Evolutionary conservation across 2,329 filamentous ascomycete species (phyloP).

Genomic region (Cladosporium sphaerospermum): DNA sequence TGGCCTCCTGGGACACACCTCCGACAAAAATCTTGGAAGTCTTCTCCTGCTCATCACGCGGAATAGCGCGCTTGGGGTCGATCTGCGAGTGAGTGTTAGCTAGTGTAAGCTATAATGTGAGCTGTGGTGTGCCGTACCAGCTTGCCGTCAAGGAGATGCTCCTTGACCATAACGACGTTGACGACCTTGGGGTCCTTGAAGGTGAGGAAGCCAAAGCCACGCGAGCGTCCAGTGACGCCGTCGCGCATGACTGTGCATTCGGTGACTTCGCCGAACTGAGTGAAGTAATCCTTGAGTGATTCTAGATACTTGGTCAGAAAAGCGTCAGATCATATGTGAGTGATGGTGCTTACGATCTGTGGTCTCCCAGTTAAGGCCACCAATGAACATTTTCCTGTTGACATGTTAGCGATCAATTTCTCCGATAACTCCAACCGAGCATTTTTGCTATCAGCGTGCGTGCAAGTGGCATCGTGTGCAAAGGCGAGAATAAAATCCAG

Average conservation of each 20-base stretch:
- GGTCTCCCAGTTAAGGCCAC: conserved; percentile 97
- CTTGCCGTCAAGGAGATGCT: conserved; percentile 95
- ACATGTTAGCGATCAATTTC: neutral
- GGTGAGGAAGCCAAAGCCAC: conserved; percentile 94
- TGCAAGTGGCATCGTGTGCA: neutral
- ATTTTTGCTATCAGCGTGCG: conserved; percentile 4
- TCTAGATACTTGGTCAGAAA: neutral
- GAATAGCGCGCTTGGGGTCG: conserved; percentile 94
- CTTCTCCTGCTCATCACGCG: conserved; percentile 94
- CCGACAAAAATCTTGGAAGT: conserved; percentile 99
- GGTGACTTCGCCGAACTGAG: conserved; percentile 92
- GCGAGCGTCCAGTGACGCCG: conserved; percentile 83
- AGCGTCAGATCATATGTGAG: no score
- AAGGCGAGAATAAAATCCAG: neutral
- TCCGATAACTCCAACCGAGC: neutral
- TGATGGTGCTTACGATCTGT: conserved; percentile 72
- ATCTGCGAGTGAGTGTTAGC: conserved; percentile 56
- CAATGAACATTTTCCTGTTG: conserved; percentile 97
- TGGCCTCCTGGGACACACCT: conserved; percentile 94
- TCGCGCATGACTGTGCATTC: conserved; percentile 99
- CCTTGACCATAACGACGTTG: conserved; percentile 99
- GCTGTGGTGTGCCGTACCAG: conserved; percentile 60
- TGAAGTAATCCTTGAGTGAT: conserved; percentile 80
- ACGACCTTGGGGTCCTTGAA: conserved; percentile 98
- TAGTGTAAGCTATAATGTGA: neutral